Evolutionary conservation across 192 early-diverging fungal species (phyloP).

Genomic region (Thamnidium elegans): DNA sequence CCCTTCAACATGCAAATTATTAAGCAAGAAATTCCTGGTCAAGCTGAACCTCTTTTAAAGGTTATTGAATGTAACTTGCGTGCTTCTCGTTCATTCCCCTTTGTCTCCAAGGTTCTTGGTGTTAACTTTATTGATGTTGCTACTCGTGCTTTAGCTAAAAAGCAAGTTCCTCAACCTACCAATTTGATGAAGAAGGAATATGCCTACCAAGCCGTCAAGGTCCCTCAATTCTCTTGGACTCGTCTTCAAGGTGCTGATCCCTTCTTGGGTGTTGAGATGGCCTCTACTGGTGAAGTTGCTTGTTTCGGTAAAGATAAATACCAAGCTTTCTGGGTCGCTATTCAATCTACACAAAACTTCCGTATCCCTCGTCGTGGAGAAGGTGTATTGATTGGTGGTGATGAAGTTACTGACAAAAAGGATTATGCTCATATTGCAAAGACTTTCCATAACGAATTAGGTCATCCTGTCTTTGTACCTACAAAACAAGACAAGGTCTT

Average conservation of each 20-base stretch:
- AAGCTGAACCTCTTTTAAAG: constrained; percentile 64
- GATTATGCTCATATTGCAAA: constrained; percentile 74
- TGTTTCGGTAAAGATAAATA: constrained; percentile 91
- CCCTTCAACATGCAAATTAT: constrained; percentile 99
- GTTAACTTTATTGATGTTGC: constrained; percentile 91
- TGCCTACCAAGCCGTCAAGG: constrained; percentile 87
- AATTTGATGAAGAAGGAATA: constrained; percentile 57
- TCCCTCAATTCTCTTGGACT: constrained; percentile 95
- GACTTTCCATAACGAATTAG: constrained; percentile 54
- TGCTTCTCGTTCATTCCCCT: constrained; percentile 97
- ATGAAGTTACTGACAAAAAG: constrained; percentile 65
- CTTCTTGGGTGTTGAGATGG: constrained; percentile 97
- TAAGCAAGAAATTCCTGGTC: constrained; percentile 42
- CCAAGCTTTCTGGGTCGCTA: constrained; percentile 80
- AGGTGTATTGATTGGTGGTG: constrained; percentile 65
- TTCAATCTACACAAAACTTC: constrained; percentile 90
- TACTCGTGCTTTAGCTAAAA: constrained; percentile 73
- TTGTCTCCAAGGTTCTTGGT: constrained; percentile 92
- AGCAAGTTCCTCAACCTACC: constrained; percentile 55
- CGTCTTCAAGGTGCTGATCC: constrained; percentile 94
- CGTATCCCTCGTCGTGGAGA: constrained; percentile 69
- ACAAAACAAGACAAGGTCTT: constrained; percentile 50
- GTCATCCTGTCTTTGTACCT: constrained; percentile 73
- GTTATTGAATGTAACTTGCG: constrained; percentile 99
- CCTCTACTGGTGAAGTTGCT: constrained; percentile 96